These are phyloP conservation scores for Tetrahymena malaccensis DNA, from an alignment of 73 alveolate species.

Conservation along the genomic window DNA sequence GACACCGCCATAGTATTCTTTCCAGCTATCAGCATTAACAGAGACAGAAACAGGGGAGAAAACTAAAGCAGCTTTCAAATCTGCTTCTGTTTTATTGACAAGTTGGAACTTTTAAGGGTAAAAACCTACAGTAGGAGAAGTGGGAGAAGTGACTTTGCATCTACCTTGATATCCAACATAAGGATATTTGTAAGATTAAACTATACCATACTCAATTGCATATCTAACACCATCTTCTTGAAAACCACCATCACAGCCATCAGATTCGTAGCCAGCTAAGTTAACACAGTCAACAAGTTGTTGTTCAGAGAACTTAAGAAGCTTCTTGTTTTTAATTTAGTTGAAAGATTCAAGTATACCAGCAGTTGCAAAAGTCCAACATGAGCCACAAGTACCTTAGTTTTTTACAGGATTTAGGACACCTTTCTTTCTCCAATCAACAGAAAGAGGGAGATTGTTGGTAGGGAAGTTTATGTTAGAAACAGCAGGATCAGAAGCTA, in stretches of 20 bases:
- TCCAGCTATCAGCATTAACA: slow-evolving; percentile 63
- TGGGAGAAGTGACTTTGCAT: neutral
- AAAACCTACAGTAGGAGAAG: too few relatives aligned
- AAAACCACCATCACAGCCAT: neutral
- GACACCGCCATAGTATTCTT: slow-evolving; percentile 49
- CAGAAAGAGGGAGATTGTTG: neutral
- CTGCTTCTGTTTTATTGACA: too few relatives aligned
- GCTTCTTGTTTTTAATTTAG: too few relatives aligned
- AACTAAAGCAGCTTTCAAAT: neutral
- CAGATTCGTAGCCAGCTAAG: neutral
- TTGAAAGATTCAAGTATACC: slow-evolving; percentile 60
- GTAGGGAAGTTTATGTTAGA: neutral
- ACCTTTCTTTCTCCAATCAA: neutral
- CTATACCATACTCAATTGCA: neutral
- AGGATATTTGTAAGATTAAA: neutral
- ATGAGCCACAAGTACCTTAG: slow-evolving; percentile 72
- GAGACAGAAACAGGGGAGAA: slow-evolving; percentile 45
- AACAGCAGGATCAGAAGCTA: neutral
- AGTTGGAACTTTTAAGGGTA: too few relatives aligned
- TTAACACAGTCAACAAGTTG: neutral
- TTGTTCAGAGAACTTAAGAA: neutral
- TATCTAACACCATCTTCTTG: neutral
- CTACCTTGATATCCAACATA: neutral
- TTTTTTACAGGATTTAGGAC: slow-evolving; percentile 10
- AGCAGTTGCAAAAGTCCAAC: slow-evolving; percentile 81